Evolutionary conservation across 495 filamentous ascomycete genomes (phyloP).

Genomic region (Aspergillus biplanus): DNA sequence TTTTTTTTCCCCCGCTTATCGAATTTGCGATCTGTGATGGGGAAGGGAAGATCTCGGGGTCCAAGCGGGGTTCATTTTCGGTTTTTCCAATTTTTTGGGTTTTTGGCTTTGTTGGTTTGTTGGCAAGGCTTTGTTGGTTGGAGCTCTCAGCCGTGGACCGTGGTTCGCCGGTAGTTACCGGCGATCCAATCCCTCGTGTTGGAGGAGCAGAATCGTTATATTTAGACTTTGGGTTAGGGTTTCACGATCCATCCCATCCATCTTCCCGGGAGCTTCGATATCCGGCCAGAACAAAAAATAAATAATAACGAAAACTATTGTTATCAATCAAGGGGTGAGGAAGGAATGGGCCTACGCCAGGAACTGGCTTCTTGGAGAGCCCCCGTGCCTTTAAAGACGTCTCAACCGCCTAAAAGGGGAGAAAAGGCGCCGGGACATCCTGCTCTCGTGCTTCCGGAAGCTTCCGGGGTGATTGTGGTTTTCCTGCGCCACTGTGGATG

Average conservation of each 20-base stretch:
- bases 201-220: neutral
- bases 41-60: neutral
- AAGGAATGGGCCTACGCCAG: conserved; percentile 16
- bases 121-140: too few relatives aligned
- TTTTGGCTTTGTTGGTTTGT: too few relatives aligned
- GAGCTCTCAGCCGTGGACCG: neutral
- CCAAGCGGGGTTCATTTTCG: neutral
- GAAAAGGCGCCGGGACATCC: conserved; percentile 7
- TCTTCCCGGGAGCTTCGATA: too few relatives aligned
- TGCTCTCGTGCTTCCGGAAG: conserved; percentile 12
- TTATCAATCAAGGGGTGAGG: neutral
- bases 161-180: neutral
- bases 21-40: too few relatives aligned
- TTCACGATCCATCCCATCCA: neutral
- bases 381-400: conserved; percentile 4
- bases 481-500: conserved; percentile 30
- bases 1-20: too few relatives aligned
- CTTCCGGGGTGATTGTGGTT: conserved; percentile 19
- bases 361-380: conserved; percentile 22
- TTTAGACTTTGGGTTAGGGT: too few relatives aligned
- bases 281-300: too few relatives aligned
- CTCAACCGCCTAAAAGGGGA: neutral
- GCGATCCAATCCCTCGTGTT: neutral
- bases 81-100: neutral
- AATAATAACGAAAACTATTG: too few relatives aligned